phyloP scores from a whole-genome alignment of 306 rosid species.

The Adenanthera pavonina region DNA sequence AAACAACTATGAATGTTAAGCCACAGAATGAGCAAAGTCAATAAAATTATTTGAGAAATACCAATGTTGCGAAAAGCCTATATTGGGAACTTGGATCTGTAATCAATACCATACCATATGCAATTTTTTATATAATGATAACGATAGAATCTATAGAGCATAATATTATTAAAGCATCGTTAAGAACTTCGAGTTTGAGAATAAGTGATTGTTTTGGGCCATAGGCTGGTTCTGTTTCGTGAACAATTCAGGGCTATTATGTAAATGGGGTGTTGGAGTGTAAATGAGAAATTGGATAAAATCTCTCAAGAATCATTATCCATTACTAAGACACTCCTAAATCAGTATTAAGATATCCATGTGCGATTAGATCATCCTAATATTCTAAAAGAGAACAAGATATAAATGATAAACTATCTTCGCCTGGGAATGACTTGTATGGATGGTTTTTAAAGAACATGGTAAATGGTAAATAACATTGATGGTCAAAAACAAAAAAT shows the following conservation, averaged over 20 bases:
- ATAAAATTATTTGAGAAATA: not conserved
- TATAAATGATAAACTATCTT: not conserved
- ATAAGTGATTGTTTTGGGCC: not conserved
- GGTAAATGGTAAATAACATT: too few species aligned
- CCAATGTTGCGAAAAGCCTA: not conserved
- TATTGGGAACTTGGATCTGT: not conserved
- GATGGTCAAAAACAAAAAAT: not conserved
- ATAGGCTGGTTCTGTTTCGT: not conserved
- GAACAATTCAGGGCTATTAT: not conserved
- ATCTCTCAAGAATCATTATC: not conserved
- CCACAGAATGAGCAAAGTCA: not conserved
- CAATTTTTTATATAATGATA: too few species aligned
- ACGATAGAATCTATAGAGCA: not conserved
- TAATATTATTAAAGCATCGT: not conserved
- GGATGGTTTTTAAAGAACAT: not conserved
- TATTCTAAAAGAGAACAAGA: too few species aligned
- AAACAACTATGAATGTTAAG: slow-evolving; percentile 25
- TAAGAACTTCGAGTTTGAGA: not conserved
- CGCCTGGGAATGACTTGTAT: not conserved
- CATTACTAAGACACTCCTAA: not conserved
- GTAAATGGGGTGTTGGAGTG: not conserved
- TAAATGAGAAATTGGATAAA: not conserved
- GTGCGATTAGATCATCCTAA: not conserved
- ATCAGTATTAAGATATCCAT: not conserved
- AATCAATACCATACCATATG: not conserved